These are phyloP conservation scores for Rugonectria rugulosa DNA, from an alignment of 2,329 filamentous ascomycete species.

Conservation along the genomic window DNA sequence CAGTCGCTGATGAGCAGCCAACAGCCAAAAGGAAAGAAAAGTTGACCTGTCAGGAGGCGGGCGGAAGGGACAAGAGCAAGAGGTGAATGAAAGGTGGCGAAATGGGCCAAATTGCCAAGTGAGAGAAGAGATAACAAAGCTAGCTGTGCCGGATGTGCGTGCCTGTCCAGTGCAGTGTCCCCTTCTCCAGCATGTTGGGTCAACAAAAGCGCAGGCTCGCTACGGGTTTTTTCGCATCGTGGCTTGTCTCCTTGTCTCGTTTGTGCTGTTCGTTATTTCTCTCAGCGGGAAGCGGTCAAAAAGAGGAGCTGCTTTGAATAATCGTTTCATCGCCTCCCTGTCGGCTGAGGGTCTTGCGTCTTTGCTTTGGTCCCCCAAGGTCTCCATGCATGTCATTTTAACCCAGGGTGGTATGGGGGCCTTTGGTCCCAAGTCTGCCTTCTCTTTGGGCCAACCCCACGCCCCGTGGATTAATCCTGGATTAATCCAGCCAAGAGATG, in stretches of 20 bases:
- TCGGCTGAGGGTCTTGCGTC: neutral
- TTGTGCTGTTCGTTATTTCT: too few species aligned
- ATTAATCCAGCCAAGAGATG: neutral
- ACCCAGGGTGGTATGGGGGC: too few species aligned
- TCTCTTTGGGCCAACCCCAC: too few species aligned
- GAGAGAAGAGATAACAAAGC: conserved; percentile 4
- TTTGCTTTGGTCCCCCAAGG: neutral
- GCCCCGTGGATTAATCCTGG: neutral
- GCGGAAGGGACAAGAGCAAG: neutral
- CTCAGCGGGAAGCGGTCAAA: too few species aligned
- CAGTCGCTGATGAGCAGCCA: neutral
- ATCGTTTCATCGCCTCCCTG: neutral
- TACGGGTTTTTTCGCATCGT: neutral
- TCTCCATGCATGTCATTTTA: neutral
- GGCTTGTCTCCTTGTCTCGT: neutral
- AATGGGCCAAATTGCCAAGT: neutral
- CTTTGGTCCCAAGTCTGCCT: too few species aligned
- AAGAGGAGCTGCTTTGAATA: neutral
- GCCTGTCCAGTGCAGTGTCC: too few species aligned
- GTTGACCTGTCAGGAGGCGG: neutral
- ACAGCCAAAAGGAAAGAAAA: neutral
- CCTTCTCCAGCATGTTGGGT: neutral
- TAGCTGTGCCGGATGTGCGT: neutral
- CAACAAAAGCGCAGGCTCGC: neutral
- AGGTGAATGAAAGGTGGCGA: too few species aligned